Conservation (phyloP, 2,329 filamentous ascomycete species). For the Chaetomiaceae sp. region DNA sequence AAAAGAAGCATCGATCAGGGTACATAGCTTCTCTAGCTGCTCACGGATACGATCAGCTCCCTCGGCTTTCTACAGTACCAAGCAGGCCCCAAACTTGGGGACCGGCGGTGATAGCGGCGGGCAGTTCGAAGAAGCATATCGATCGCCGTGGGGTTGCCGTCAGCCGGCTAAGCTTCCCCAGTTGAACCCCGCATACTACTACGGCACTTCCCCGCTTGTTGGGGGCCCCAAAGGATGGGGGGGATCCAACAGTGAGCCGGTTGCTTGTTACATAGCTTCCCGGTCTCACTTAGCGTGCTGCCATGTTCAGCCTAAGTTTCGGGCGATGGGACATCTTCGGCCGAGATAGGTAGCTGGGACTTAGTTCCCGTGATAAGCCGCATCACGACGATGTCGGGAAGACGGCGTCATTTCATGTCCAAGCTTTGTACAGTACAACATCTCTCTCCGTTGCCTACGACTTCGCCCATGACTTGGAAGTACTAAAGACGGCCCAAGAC, state of each 20-base stretch:
- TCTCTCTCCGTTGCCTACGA: too few species aligned
- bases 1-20: neutral
- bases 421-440: too few species aligned
- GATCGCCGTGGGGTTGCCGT: neutral
- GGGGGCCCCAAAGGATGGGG: neutral
- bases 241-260: too few species aligned
- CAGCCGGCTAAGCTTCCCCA: neutral
- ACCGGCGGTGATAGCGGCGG: too few species aligned
- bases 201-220: constrained; percentile 5
- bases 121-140: neutral
- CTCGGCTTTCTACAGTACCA: too few species aligned
- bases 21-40: too few species aligned
- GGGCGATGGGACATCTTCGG: constrained; percentile 14
- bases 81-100: too few species aligned
- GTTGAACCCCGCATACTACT: too few species aligned
- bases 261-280: too few species aligned
- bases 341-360: constrained; percentile 19
- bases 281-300: too few species aligned
- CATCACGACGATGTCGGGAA: neutral
- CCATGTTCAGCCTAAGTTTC: constrained; percentile 13
- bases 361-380: neutral
- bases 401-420: neutral
- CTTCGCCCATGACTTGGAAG: too few species aligned
- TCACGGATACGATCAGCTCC: neutral
- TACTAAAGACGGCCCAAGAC: too few species aligned